Evolutionary conservation across 83 land plant species (phyloP).

Genomic region (Picea abies): DNA sequence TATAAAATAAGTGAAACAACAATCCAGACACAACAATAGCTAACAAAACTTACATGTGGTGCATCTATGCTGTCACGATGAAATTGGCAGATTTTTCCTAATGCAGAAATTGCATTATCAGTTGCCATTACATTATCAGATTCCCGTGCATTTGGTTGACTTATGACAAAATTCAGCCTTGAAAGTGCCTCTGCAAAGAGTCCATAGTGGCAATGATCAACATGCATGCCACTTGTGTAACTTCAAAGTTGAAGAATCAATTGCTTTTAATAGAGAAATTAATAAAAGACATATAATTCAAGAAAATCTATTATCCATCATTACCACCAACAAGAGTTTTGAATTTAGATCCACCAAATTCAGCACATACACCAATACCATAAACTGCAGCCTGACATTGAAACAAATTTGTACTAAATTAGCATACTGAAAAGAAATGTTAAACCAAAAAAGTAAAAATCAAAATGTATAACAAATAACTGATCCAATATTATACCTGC

Average conservation of each 20-base stretch:
- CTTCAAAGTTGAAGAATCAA: not conserved
- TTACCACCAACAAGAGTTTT: constrained; percentile 89
- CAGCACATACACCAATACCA: constrained; percentile 99
- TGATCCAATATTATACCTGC: constrained; percentile 56
- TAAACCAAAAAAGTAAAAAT: not conserved
- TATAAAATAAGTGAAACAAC: not conserved
- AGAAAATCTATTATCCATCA: not conserved
- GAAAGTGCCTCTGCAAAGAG: constrained; percentile 78
- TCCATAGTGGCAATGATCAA: constrained; percentile 6
- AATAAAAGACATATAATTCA: not conserved
- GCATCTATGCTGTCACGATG: constrained; percentile 92
- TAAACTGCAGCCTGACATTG: constrained; percentile 86
- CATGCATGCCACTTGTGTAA: not conserved
- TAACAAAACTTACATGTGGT: constrained; percentile 56
- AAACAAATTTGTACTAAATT: not conserved
- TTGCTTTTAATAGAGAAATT: not conserved
- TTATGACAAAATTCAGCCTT: constrained; percentile 72
- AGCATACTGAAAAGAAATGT: not conserved
- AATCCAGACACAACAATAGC: not conserved
- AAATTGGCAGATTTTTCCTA: constrained; percentile 93
- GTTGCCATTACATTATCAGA: constrained; percentile 91
- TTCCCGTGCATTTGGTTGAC: constrained; percentile 69
- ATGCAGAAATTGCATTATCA: constrained; percentile 97
- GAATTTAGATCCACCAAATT: constrained; percentile 88
- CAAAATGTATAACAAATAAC: not conserved